Conservation (phyloP, 1,284 basidiomycete species). For the Ceratobasidium sp. region DNA sequence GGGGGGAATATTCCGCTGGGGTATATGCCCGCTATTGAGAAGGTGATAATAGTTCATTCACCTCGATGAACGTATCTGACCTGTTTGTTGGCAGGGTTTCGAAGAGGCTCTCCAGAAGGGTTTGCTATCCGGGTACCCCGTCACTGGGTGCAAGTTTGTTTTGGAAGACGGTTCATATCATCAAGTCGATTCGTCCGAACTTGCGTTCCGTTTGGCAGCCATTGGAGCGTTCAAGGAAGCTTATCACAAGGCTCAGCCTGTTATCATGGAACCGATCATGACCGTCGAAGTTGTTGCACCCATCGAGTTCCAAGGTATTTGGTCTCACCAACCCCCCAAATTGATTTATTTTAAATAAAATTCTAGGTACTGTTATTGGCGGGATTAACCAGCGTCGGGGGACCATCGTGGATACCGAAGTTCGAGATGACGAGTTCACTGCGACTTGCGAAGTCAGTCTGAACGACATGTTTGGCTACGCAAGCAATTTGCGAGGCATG, state of each 20-base stretch:
- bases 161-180: conserved; percentile 94
- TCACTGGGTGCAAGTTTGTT: conserved; percentile 89
- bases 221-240: conserved; percentile 95
- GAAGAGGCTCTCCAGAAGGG: conserved; percentile 95
- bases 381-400: conserved; percentile 94
- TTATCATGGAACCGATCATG: conserved; percentile 98
- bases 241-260: conserved; percentile 81
- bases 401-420: conserved; percentile 96
- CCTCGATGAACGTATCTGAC: neutral
- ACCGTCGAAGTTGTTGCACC: conserved; percentile 97
- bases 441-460: conserved; percentile 91
- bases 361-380: conserved; percentile 86
- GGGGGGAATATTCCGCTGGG: conserved; percentile 92
- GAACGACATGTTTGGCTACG: conserved; percentile 99
- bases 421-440: conserved; percentile 97
- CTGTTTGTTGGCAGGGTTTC: conserved; percentile 77
- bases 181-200: conserved; percentile 96
- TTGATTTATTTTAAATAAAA: neutral
- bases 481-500: conserved; percentile 88
- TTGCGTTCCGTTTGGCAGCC: conserved; percentile 93
- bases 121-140: conserved; percentile 87
- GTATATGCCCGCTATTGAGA: conserved; percentile 96
- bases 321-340: neutral
- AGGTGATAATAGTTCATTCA: conserved; percentile 65
- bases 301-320: conserved; percentile 91